These are phyloP conservation scores for Allium fistulosum DNA, from an alignment of 106 monocot species.

Conservation along the genomic window DNA sequence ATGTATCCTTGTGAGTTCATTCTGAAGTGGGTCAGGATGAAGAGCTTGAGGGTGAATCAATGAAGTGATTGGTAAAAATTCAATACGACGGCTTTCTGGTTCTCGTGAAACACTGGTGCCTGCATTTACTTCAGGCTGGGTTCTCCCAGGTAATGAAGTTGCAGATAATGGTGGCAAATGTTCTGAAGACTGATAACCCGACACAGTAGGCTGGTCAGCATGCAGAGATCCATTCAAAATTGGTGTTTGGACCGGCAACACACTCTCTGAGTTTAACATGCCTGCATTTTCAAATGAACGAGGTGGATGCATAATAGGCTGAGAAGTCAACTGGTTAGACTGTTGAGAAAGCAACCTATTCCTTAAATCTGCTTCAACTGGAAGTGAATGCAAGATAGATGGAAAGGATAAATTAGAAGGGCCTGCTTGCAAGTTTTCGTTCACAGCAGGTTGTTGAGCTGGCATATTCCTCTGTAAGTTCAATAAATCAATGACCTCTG, in stretches of 20 bases:
- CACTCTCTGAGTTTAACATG: too few species aligned
- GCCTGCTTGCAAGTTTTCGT: too few species aligned
- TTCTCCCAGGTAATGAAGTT: constrained; percentile 5
- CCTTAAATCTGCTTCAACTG: too few species aligned
- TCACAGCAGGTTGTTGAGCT: too few species aligned
- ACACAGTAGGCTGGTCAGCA: neutral
- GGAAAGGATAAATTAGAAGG: too few species aligned
- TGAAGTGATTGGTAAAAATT: constrained; percentile 14
- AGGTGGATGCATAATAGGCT: neutral
- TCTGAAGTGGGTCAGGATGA: constrained; percentile 51
- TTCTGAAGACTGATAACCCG: constrained; percentile 1
- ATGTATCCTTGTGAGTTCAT: constrained; percentile 52
- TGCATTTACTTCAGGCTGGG: neutral
- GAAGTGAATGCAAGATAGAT: too few species aligned
- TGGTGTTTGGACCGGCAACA: constrained; percentile 4
- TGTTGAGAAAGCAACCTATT: neutral
- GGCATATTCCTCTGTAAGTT: too few species aligned
- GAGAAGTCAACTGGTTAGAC: neutral
- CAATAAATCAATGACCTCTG: too few species aligned
- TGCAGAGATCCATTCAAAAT: neutral
- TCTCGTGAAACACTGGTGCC: constrained; percentile 4
- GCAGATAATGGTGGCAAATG: neutral
- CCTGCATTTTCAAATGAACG: too few species aligned
- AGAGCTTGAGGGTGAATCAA: constrained; percentile 32
- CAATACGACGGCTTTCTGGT: neutral